Percentiles rank a stretch among this genome's conserved stretches.
Evolutionary conservation across 2,329 filamentous ascomycete species (phyloP).

Genomic region (Paramyrothecium roridum): DNA sequence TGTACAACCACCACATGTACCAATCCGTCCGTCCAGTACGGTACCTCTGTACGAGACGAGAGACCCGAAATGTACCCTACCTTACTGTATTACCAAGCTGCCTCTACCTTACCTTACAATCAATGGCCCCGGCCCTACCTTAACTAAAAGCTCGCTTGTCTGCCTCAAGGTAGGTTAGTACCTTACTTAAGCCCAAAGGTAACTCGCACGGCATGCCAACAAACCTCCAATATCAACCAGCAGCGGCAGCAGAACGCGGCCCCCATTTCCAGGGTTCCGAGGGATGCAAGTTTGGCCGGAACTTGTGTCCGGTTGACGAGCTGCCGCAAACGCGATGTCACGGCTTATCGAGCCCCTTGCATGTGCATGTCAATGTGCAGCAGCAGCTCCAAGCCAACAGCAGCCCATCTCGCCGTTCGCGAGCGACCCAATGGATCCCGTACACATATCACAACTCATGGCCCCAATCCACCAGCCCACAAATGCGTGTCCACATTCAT

Average conservation of each 20-base stretch:
- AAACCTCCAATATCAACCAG: no score
- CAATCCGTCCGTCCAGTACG: background rate
- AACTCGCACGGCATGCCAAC: no score
- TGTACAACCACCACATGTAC: background rate
- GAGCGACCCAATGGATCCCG: background rate
- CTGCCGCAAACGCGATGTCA: background rate
- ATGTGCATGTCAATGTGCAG: background rate
- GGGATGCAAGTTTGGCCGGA: background rate
- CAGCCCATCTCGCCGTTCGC: background rate
- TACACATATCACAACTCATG: background rate
- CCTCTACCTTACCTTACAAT: no score
- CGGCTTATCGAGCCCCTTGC: background rate
- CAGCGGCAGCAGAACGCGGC: no score
- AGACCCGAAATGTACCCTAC: no score
- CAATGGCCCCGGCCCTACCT: no score
- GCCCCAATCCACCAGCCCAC: background rate
- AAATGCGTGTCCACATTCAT: background rate
- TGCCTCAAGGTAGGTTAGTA: no score
- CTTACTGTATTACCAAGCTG: no score
- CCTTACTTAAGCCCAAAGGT: no score
- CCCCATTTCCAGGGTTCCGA: no score
- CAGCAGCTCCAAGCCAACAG: background rate
- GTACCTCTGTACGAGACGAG: no score
- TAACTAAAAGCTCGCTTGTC: no score
- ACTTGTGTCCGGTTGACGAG: background rate